A percentile compares a stretch with the other conserved stretches of the same genome.
Conservation (phyloP, 2,329 filamentous ascomycete genomes). For the Aureobasidium sp. region DNA sequence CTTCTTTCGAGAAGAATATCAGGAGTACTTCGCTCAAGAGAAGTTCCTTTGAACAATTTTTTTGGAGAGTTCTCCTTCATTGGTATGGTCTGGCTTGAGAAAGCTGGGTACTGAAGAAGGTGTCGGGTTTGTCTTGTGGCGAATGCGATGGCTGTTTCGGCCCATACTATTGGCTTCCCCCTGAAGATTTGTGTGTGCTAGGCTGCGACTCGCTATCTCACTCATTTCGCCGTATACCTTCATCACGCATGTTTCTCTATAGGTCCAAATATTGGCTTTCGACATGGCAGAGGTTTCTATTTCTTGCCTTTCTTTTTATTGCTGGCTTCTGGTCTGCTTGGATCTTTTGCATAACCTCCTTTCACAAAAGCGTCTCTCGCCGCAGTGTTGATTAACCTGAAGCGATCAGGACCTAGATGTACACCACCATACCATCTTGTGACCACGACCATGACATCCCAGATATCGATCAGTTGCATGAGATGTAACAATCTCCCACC, state of each 20-base stretch:
- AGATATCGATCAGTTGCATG: constrained; percentile 90
- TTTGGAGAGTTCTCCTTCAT: no score
- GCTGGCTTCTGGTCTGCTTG: constrained; percentile 26
- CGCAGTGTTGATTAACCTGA: constrained; percentile 80
- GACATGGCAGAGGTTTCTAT: neutral
- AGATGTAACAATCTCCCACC: constrained; percentile 78
- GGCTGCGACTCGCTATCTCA: neutral
- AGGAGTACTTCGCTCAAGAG: no score
- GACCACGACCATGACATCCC: constrained; percentile 88
- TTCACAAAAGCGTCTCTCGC: constrained; percentile 77
- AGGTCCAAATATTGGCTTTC: no score
- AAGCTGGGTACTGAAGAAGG: neutral
- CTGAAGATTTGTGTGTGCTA: neutral
- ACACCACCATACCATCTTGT: constrained; percentile 93
- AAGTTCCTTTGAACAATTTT: no score
- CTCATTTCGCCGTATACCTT: neutral
- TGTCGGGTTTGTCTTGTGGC: neutral
- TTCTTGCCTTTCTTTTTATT: constrained; percentile 18
- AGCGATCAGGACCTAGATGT: constrained; percentile 79
- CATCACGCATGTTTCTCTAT: no score
- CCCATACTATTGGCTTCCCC: no score
- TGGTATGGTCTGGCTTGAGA: neutral
- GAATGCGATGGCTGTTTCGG: neutral
- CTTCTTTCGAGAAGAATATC: no score
- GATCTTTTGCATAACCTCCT: constrained; percentile 60